Conservation (phyloP, 108 stramenopile species). For the Craspedostauros australis region DNA sequence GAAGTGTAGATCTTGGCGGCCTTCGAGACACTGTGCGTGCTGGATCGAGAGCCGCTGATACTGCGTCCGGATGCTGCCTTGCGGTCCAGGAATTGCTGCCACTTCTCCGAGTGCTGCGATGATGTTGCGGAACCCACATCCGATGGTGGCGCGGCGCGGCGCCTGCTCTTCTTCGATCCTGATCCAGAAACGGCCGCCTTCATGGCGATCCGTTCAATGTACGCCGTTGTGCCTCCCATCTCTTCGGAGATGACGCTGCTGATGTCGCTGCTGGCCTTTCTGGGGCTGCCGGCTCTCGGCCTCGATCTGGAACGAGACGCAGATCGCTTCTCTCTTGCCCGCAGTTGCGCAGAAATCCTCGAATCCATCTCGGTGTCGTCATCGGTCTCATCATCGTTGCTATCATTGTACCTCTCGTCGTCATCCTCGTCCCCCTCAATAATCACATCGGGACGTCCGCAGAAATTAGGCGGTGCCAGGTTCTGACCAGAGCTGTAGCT, state of each 20-base stretch:
- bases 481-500: conserved; percentile 19
- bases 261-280: conserved; percentile 8
- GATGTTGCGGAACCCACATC: neutral
- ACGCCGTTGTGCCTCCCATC: conserved; percentile 62
- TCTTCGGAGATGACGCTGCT: conserved; percentile 45
- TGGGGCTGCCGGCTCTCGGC: neutral
- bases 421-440: conserved; percentile 27
- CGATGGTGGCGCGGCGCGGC: conserved; percentile 3
- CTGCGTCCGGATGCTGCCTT: conserved; percentile 15
- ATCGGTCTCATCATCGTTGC: neutral
- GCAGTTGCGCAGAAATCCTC: too few relatives aligned
- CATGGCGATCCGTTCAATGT: conserved; percentile 61
- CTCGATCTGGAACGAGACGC: conserved; percentile 13
- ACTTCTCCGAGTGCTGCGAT: conserved; percentile 3
- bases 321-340: neutral
- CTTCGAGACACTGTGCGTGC: conserved; percentile 20
- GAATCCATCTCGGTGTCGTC: conserved; percentile 1
- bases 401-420: neutral
- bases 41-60: conserved; percentile 11
- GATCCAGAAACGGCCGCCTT: conserved; percentile 50
- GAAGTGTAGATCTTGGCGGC: conserved; percentile 58
- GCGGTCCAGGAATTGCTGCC: conserved; percentile 5
- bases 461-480: conserved; percentile 35
- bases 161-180: conserved; percentile 17
- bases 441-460: conserved; percentile 61